These are phyloP conservation scores for Agaricus sinodeliciosus DNA, from an alignment of 768 basidiomycete species.

Conservation along the genomic window DNA sequence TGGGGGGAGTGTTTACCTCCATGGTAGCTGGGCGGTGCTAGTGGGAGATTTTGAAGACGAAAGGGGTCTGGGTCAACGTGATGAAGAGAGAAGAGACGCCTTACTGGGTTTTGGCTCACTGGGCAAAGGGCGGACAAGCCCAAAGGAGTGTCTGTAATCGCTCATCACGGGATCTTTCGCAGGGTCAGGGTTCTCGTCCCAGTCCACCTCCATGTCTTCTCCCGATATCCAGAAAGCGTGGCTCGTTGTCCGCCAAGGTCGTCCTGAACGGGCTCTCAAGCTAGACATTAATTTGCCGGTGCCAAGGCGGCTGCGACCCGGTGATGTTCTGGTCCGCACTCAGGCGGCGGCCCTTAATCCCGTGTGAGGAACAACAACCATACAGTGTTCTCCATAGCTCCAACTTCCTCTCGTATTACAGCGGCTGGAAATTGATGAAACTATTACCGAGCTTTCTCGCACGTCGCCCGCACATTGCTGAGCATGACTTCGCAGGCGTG, in stretches of 20 bases:
- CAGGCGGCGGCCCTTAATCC: conserved; percentile 59
- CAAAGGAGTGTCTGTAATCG: conserved; percentile 13
- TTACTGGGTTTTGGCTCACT: conserved; percentile 18
- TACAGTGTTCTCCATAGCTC: not conserved
- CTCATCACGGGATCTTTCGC: conserved; percentile 18
- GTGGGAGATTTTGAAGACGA: conserved; percentile 12
- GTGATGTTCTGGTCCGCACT: conserved; percentile 29
- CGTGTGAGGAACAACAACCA: conserved; percentile 33
- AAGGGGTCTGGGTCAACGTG: conserved; percentile 13
- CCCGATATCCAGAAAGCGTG: conserved; percentile 33
- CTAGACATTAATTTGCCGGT: conserved; percentile 31
- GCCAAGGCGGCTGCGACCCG: conserved; percentile 23
- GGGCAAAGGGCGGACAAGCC: conserved; percentile 38
- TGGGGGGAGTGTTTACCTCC: conserved; percentile 34
- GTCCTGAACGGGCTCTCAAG: conserved; percentile 25
- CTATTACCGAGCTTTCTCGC: conserved; percentile 39
- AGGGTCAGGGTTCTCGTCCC: conserved; percentile 11
- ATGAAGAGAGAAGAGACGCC: conserved; percentile 16
- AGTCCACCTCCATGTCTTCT: not conserved
- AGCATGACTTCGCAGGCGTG: conserved; percentile 58
- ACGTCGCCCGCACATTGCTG: conserved; percentile 45
- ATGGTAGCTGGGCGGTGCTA: conserved; percentile 26
- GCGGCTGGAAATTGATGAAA: conserved; percentile 55
- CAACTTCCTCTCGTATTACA: conserved; percentile 17
- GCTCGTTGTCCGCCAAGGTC: conserved; percentile 27